Evolutionary conservation across 208 protist genomes (phyloP), one percentile per base, ranked within the genome.

Genomic region (Acanthamoeba triangularis): DNA sequence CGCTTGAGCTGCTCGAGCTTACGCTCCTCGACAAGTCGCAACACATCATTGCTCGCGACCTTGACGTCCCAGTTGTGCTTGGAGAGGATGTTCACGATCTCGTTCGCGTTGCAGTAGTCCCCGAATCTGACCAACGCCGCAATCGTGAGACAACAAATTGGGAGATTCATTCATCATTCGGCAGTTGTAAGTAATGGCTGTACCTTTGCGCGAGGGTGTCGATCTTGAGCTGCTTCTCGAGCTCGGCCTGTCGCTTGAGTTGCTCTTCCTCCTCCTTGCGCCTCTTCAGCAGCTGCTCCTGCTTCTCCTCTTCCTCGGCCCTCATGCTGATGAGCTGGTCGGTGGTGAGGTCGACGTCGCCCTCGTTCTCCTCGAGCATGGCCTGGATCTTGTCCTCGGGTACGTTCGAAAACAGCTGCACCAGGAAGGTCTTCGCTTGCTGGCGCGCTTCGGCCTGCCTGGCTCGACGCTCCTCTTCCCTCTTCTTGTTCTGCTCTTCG

Each of bases 291-390:
- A 20, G 0, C 37, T 93, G 54, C 37, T 30, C 47, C 37, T 93
- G 61, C 63, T 63, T 30, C 23, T 52, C 41, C 18, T 59, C 18
- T 59, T 59, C 16, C 18, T 59, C 28, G 23, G 18, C 78, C 47
- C 52, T n/a, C 47, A 37, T 33, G 52, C 33, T 41, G 37, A 93
- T 25, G 41, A 93, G 87, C 56, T 93, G 54, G 47, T 93, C 56
- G 10, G 33, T 74, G 33, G 87, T 93, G 33, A 74, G 35, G 28
- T 93, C 87, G 41, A 93, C 87, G 56, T 93, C 87, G 2, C 87
- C 87, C 30, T 93, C 87, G 56, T 93, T 93, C n/a, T 93, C 59
- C 23, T 93, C 87, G 35, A 93, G 87, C 25, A 76, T 18, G 28
- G 54, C 63, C 61, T 93, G 87, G 33, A 93, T 74, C 61, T 93